Percentiles rank a stretch among this genome's conserved stretches.
phyloP scores from a whole-genome alignment of 2,329 filamentous ascomycete species.

The Claviceps africana region DNA sequence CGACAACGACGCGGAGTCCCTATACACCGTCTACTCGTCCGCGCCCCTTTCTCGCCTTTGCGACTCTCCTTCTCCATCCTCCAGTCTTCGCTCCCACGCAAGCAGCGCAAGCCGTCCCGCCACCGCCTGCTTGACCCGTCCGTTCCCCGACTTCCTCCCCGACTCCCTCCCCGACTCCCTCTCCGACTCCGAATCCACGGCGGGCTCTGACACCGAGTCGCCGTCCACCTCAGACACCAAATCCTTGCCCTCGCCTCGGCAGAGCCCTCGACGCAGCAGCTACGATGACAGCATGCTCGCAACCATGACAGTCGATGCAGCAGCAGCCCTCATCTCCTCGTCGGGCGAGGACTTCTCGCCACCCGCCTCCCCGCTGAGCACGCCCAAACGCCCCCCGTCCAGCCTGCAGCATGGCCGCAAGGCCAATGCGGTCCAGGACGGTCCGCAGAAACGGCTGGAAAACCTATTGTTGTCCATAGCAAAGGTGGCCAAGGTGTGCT shows the following conservation, averaged over 20 bases:
- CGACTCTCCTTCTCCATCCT: not conserved
- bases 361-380: not conserved
- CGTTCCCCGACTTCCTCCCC: not conserved
- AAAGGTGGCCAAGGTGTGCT: slow-evolving; percentile 26
- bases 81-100: not conserved
- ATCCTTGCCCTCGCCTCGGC: not conserved
- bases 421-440: not conserved
- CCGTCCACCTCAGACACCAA: not conserved
- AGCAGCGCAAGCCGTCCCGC: not conserved
- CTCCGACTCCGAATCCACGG: not conserved
- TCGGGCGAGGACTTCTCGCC: slow-evolving; percentile 1
- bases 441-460: slow-evolving; percentile 14
- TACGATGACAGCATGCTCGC: slow-evolving; percentile 4
- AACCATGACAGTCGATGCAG: slow-evolving; percentile 7
- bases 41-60: not conserved
- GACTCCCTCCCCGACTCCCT: not conserved
- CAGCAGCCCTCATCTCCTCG: slow-evolving; percentile 4
- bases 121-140: not conserved
- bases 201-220: not conserved
- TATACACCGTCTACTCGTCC: not conserved
- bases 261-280: slow-evolving; percentile 4
- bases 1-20: slow-evolving; percentile 4
- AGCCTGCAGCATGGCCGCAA: not conserved
- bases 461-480: slow-evolving; percentile 25
- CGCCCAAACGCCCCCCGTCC: not conserved